Base-by-base conservation (phyloP, 1,284 basidiomycete genomes). In the Chalciporus piperatoides region DNA sequence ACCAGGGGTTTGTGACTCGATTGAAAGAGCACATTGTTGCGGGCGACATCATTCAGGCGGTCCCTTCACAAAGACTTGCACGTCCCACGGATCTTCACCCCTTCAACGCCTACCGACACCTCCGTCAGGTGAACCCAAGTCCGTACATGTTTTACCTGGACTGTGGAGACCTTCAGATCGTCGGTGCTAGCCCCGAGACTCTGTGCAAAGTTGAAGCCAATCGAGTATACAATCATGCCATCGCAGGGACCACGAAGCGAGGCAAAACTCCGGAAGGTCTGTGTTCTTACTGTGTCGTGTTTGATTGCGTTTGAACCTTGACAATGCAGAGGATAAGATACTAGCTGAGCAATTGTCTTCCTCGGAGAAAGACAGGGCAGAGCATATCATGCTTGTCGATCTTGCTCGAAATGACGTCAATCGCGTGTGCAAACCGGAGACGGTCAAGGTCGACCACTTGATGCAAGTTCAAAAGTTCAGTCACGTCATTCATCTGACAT, bases 101-200 rank as follows among this genome's bases (percentile, higher is more conserved):
- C 0, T 99, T 99, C 78, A 99, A 99, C 73, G 92, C 89, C 11
- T 97, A 95, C 68, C 80, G 97, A 21, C 90, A 93, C 52, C 76
- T 99, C 40, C 84, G 97, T 43, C 87, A 95, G 60, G 81, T 98
- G 54, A 99, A 99, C 65, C 97, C 97, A 0, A 95, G 91, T 48
- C 97, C 97, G 5, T 99, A 99, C 72, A 99, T 97, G 96, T 99
- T 97, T 72, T 99, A 96, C 68, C 70, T 99, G 56, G 92, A 99
- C 62, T 95, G 92, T 60, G 91, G 92, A 7, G 92, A 92, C 51
- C 69, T 93, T 9, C 93, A 98, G 68, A 76, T 99, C 28, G 94
- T 99, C 12, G 97, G 97, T 9, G 97, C 97, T 1, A 96, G 92
- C 59, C 97, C 97, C 0, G 97, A 99, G 71, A 98, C 96, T 14